phyloP scores from a whole-genome alignment of 78 protist species.

The Dictyostelium firmibasis region DNA sequence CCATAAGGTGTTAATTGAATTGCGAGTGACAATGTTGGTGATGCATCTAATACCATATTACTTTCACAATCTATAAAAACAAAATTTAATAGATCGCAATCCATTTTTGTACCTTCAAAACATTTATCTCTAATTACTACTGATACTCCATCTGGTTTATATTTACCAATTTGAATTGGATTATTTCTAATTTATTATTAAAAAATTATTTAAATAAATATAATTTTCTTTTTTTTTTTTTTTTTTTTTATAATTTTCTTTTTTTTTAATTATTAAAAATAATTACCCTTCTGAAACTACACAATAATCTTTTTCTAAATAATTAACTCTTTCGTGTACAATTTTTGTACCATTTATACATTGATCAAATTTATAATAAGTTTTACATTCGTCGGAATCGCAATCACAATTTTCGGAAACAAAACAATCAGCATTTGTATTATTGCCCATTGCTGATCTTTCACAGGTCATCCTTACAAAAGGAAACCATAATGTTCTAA shows the following conservation, averaged over 20 bases:
- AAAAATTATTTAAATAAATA: too few relatives aligned
- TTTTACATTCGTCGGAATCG: background rate
- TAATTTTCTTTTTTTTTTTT: background rate
- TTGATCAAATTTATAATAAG: background rate
- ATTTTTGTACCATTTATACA: background rate
- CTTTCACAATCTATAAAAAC: background rate
- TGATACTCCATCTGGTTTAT: background rate
- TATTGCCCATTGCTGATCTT: background rate
- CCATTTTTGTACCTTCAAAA: background rate
- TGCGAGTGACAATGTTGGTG: background rate
- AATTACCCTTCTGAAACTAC: constrained; percentile 3
- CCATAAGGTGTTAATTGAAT: background rate
- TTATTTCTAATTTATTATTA: background rate
- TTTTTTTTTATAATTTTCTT: background rate
- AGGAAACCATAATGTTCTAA: background rate
- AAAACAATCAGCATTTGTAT: background rate
- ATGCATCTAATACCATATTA: background rate
- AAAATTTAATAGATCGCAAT: background rate
- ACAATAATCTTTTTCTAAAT: background rate
- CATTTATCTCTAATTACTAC: background rate
- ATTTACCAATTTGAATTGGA: background rate
- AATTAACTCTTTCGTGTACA: background rate
- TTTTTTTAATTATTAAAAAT: too few relatives aligned
- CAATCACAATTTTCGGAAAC: background rate
- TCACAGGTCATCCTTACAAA: background rate